Evolutionary conservation across 2,329 filamentous ascomycete species (phyloP).

Genomic region (Exserohilum turcica): DNA sequence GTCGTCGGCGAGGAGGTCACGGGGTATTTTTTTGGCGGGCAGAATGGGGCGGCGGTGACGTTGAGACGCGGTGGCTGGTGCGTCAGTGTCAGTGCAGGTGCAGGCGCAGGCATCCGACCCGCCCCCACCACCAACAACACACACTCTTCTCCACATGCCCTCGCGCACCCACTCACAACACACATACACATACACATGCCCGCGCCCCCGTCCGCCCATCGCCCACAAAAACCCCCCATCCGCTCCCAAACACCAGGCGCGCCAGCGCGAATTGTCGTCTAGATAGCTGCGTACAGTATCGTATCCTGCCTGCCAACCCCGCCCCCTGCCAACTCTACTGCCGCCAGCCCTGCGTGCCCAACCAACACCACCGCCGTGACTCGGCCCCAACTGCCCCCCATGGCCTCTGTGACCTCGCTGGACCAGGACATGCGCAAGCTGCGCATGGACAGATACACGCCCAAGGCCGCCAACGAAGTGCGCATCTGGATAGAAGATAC

Average conservation of each 20-base stretch:
- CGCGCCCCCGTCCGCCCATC: constrained; percentile 3
- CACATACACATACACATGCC: constrained; percentile 15
- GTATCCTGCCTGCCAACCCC: neutral
- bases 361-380: constrained; percentile 10
- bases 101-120: constrained; percentile 23
- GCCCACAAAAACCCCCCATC: neutral
- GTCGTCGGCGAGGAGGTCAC: too few species aligned
- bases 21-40: too few species aligned
- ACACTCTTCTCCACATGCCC: constrained; percentile 6
- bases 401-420: constrained; percentile 92
- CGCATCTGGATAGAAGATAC: constrained; percentile 83
- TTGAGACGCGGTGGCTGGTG: constrained; percentile 32
- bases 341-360: constrained; percentile 5
- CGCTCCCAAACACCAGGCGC: neutral
- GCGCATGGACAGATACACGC: constrained; percentile 92
- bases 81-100: constrained; percentile 18
- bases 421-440: constrained; percentile 95
- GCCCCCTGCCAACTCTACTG: neutral
- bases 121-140: constrained; percentile 9
- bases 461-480: constrained; percentile 83
- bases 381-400: constrained; percentile 49
- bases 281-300: neutral
- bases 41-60: constrained; percentile 26
- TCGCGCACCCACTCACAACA: too few species aligned
- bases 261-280: neutral